Base-by-base conservation (phyloP, 257 asterid genomes). In the Solanum neorickii region DNA sequence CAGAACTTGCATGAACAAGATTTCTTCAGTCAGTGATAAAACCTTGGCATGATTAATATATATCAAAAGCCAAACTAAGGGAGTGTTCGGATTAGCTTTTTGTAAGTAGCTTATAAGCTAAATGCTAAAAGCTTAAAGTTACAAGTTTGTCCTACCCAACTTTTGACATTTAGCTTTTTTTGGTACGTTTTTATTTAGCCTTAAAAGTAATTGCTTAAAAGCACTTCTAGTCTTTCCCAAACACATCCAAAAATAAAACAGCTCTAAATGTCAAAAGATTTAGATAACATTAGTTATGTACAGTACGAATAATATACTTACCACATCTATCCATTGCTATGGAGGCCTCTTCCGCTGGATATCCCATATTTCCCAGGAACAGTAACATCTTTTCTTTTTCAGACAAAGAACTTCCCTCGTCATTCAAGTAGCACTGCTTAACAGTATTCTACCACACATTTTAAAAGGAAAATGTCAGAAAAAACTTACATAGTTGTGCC, bases 261-360 rank as follows among this genome's bases (percentile, higher is more conserved):
- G 12, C 66, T 59, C 66, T 59, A 89, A 39, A 59, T 46, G 88
- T 46, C 70, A 89, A 68, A 90, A 72, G 29, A 69, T 66, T 75
- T 85, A 74, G 23, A 42, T 37, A 66, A 27, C 56, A 52, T 47
- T 39, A 75, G 84, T 73, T 56, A 84, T 56, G 44, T 21, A 66
- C 33, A 39, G 75, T 76, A 20, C 10, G 82, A 83, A 44, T 56
- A 23, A 86, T 27, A 47, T 23, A 82, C 90, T 12, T 80, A 92
- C 94, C 94, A 87, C 92, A 93, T 91, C 92, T 91, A 31, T 92
- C 91, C 89, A 93, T 87, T 41, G 95, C 95, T 73, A 86, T 25
- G 44, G 87, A 56, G 83, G 92, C 91, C 88, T 91, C 95, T 35
- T 90, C 91, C 62, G 31, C 83, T 4, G 89, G 49, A 66, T 88